Evolutionary conservation across 2,329 filamentous ascomycete species (phyloP).

Genomic region (Hypoxylon sp.): DNA sequence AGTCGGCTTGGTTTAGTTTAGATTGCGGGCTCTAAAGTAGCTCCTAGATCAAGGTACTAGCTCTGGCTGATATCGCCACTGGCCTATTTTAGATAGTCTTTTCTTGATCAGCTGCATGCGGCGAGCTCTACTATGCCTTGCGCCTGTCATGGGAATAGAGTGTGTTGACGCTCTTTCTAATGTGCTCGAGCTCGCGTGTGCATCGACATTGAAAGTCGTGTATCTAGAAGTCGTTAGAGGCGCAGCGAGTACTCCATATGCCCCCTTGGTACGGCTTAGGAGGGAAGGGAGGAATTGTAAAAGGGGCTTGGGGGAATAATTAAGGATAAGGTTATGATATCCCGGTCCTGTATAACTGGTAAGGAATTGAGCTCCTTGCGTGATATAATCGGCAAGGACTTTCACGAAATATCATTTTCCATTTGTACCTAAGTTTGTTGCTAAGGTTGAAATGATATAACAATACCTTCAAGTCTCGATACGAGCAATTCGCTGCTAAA

Average conservation of each 20-base stretch:
- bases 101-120: not conserved
- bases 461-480: no score
- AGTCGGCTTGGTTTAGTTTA: slow-evolving; percentile 3
- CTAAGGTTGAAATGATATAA: no score
- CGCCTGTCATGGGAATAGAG: not conserved
- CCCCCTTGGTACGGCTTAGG: not conserved
- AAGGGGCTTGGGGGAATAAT: not conserved
- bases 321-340: not conserved
- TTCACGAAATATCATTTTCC: no score
- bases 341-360: not conserved
- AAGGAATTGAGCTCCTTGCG: no score
- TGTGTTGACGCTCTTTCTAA: not conserved
- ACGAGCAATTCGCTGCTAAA: no score
- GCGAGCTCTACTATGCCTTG: not conserved
- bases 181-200: not conserved
- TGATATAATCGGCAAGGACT: no score
- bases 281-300: not conserved
- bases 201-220: not conserved
- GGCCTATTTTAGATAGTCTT: not conserved
- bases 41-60: not conserved
- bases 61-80: not conserved
- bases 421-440: no score
- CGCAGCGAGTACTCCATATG: not conserved
- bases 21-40: slow-evolving; percentile 29
- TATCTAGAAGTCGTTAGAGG: not conserved